Conservation (phyloP, 345 rosid genomes). For the Hirschfeldia incana region DNA sequence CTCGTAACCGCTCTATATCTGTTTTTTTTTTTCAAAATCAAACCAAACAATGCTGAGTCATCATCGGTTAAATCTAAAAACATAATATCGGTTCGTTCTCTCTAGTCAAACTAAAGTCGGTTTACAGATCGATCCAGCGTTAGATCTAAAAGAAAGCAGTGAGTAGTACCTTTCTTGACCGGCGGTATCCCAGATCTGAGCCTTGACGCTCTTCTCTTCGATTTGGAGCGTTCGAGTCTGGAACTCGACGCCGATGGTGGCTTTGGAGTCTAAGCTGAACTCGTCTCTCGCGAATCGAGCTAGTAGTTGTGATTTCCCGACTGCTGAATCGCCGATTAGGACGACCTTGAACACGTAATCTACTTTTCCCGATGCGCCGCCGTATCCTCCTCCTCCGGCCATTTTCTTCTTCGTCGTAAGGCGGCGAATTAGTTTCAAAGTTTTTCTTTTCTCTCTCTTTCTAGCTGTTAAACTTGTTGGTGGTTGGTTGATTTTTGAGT, state of each 20-base stretch:
- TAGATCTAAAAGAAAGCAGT: neutral
- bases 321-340: constrained; percentile 91
- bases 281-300: constrained; percentile 85
- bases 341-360: constrained; percentile 88
- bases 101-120: constrained; percentile 34
- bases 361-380: constrained; percentile 61
- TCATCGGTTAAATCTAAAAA: no score
- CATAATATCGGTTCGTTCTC: no score
- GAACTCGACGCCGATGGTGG: constrained; percentile 94
- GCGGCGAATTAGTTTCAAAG: neutral
- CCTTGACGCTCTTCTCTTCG: constrained; percentile 78
- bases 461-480: constrained; percentile 18
- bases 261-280: constrained; percentile 85
- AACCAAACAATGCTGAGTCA: neutral
- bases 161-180: constrained; percentile 78
- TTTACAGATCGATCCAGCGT: constrained; percentile 17
- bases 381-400: constrained; percentile 64
- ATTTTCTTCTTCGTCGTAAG: constrained; percentile 26
- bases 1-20: constrained; percentile 89
- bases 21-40: neutral
- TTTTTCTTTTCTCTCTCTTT: neutral
- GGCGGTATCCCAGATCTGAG: constrained; percentile 99
- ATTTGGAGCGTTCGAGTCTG: constrained; percentile 76
- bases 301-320: constrained; percentile 84
- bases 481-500: neutral